These are phyloP conservation scores for Domatiomyces globalis DNA, from an alignment of 2,329 filamentous ascomycete species.

Conservation along the genomic window DNA sequence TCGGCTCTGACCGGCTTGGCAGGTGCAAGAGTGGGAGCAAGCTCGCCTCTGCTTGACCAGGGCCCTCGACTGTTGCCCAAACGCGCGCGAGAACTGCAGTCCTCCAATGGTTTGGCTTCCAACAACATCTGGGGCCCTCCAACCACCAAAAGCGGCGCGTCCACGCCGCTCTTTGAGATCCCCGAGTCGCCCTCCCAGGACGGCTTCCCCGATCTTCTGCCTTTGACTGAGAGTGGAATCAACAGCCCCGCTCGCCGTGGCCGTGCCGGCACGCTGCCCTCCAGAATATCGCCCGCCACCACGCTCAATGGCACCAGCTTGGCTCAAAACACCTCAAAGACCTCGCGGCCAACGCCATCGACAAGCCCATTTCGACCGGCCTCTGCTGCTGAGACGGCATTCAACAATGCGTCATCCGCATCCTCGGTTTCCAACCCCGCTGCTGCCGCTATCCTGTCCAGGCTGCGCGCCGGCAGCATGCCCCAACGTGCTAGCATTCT, in stretches of 20 bases:
- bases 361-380: conserved; percentile 72
- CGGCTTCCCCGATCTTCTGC: conserved; percentile 80
- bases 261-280: conserved; percentile 90
- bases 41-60: conserved; percentile 91
- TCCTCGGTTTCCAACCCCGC: conserved; percentile 35
- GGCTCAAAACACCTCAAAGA: conserved; percentile 54
- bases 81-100: conserved; percentile 93
- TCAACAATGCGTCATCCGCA: conserved; percentile 23
- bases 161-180: conserved; percentile 89
- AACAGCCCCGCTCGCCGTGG: conserved; percentile 60
- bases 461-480: conserved; percentile 84
- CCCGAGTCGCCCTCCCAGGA: conserved; percentile 86
- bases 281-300: conserved; percentile 70
- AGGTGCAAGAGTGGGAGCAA: conserved; percentile 63
- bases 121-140: conserved; percentile 79
- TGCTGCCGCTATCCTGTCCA: conserved; percentile 63
- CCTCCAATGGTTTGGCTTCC: conserved; percentile 70
- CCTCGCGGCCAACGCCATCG: conserved; percentile 71
- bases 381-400: conserved; percentile 24
- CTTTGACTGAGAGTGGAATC: conserved; percentile 51
- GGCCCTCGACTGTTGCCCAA: conserved; percentile 75
- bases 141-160: conserved; percentile 66
- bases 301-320: conserved; percentile 44
- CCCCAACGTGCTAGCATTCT: conserved; percentile 67
- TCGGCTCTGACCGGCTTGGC: conserved; percentile 31